These are phyloP conservation scores for Epichloe coenophiala DNA, from an alignment of 2,329 filamentous ascomycete species.

Conservation along the genomic window DNA sequence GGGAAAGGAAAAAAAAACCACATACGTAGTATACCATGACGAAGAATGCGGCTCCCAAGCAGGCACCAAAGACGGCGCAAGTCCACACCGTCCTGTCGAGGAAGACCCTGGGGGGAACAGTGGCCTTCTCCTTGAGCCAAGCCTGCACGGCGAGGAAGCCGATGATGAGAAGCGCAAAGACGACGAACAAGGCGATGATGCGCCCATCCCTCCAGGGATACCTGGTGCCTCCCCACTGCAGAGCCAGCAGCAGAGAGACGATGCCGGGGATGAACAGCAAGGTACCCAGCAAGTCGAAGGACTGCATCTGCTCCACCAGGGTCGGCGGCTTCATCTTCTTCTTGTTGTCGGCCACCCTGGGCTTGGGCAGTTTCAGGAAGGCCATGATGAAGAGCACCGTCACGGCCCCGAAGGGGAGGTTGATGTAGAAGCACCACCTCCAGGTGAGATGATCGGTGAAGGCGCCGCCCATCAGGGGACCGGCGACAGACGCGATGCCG, in stretches of 20 bases:
- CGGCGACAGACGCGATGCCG: slow-evolving; percentile 28
- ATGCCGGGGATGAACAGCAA: slow-evolving; percentile 22
- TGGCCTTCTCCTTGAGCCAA: slow-evolving; percentile 12
- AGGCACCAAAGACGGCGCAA: slow-evolving; percentile 12
- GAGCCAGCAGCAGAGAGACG: slow-evolving; percentile 33
- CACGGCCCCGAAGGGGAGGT: slow-evolving; percentile 23
- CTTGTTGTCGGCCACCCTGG: slow-evolving; percentile 3
- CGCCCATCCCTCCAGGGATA: slow-evolving; percentile 13
- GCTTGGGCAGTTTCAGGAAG: slow-evolving; percentile 7
- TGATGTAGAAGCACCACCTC: slow-evolving; percentile 30
- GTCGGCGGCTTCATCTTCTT: slow-evolving; percentile 8
- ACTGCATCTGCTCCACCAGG: slow-evolving; percentile 1
- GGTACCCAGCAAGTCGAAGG: slow-evolving; percentile 15
- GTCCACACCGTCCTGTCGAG: slow-evolving; percentile 13
- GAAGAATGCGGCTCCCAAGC: slow-evolving; percentile 9
- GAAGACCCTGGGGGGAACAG: slow-evolving; percentile 5
- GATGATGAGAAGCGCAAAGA: slow-evolving; percentile 4
- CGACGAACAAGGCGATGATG: slow-evolving; percentile 6
- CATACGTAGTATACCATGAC: slow-evolving; percentile 8
- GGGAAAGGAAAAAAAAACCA: no score
- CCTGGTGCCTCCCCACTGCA: slow-evolving; percentile 33
- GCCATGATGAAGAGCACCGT: slow-evolving; percentile 19
- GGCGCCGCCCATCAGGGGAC: slow-evolving; percentile 21
- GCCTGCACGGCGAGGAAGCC: slow-evolving; percentile 22
- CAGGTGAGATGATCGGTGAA: slow-evolving; percentile 23